These are phyloP conservation scores for Ustilago trichophora DNA, from an alignment of 1,284 basidiomycete species.

Conservation along the genomic window DNA sequence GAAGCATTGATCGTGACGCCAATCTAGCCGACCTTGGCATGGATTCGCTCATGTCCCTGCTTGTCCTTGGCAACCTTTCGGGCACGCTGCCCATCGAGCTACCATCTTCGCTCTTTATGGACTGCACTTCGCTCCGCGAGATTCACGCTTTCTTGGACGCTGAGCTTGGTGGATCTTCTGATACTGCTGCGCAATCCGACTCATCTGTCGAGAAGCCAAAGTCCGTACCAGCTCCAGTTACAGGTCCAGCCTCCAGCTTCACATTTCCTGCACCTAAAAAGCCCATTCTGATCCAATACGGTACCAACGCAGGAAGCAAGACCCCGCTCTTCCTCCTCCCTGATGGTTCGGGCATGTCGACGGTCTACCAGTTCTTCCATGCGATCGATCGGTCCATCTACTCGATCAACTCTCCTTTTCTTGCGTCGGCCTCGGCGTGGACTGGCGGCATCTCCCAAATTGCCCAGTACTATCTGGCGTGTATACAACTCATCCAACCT, in stretches of 20 bases:
- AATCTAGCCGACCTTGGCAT: constrained; percentile 45
- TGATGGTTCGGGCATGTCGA: constrained; percentile 45
- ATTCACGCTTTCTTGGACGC: constrained; percentile 17
- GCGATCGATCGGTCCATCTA: constrained; percentile 36
- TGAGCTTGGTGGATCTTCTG: neutral
- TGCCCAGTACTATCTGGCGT: constrained; percentile 68
- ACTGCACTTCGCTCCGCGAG: constrained; percentile 30
- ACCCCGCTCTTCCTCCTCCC: constrained; percentile 42
- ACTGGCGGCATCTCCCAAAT: constrained; percentile 68
- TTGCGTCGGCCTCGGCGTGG: constrained; percentile 27
- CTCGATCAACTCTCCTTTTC: constrained; percentile 48
- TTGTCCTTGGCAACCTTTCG: constrained; percentile 41
- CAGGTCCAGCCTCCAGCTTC: neutral
- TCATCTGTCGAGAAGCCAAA: neutral
- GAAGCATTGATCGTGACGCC: constrained; percentile 20
- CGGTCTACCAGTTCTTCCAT: constrained; percentile 29
- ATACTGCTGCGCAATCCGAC: neutral
- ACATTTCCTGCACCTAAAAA: constrained; percentile 8
- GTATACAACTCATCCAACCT: constrained; percentile 68
- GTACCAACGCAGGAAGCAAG: neutral
- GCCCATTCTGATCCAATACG: constrained; percentile 19
- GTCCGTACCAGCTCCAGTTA: too few species aligned
- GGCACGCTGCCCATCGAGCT: constrained; percentile 28
- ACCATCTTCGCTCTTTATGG: constrained; percentile 42
- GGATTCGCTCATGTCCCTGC: constrained; percentile 52